A percentile compares a stretch with the other conserved stretches of the same genome.
These are phyloP conservation scores for Sisymbrium irio DNA, from an alignment of 345 rosid species.

Conservation along the genomic window DNA sequence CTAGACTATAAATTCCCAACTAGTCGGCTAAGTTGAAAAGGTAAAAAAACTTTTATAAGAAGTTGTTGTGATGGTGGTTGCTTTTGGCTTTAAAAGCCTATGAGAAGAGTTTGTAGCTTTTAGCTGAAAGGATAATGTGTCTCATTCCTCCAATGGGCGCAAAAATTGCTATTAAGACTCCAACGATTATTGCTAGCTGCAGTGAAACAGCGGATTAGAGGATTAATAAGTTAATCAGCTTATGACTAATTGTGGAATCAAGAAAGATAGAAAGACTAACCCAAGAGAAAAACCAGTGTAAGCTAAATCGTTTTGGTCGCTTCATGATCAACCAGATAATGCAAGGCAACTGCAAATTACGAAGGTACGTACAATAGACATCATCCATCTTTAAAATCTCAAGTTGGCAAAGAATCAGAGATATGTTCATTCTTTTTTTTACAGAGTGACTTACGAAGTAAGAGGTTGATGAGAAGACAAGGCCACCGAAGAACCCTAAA, in stretches of 20 bases:
- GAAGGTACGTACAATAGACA: background rate
- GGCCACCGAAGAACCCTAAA: constrained; percentile 58
- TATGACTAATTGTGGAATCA: constrained; percentile 3
- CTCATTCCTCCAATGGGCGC: constrained; percentile 40
- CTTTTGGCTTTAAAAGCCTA: background rate
- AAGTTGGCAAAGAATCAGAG: background rate
- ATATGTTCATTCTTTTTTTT: background rate
- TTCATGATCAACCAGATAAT: constrained; percentile 48
- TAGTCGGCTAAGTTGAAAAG: constrained; percentile 16
- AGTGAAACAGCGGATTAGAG: background rate
- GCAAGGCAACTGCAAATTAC: constrained; percentile 49
- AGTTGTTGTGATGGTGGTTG: background rate
- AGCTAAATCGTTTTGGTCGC: constrained; percentile 35
- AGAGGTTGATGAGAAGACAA: constrained; percentile 54
- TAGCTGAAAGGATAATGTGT: constrained; percentile 35
- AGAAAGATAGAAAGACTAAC: constrained; percentile 26
- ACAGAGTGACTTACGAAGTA: constrained; percentile 44
- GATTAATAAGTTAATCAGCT: background rate
- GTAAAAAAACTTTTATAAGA: background rate
- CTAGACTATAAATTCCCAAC: constrained; percentile 25
- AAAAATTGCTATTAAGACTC: constrained; percentile 33
- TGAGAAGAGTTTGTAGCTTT: constrained; percentile 38
- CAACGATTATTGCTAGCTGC: constrained; percentile 25
- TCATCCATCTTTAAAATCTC: background rate
- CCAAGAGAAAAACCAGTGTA: constrained; percentile 36